Evolutionary conservation across 305 asterid genomes (phyloP), one percentile per base, ranked within the genome.

Genomic region (Petunia hybrid): DNA sequence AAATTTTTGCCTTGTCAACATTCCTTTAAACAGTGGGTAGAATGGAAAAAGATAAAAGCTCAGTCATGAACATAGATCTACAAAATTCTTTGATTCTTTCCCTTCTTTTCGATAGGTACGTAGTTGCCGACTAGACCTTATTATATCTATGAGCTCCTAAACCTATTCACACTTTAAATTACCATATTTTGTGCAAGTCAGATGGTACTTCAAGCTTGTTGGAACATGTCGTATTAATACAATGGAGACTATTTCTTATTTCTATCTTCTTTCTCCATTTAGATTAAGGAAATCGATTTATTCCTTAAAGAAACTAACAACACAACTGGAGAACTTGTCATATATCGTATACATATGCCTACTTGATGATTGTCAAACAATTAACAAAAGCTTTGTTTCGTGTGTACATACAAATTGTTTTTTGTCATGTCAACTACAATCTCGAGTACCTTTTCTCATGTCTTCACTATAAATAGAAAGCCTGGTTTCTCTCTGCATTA

Each of bases 381-480:
- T 46, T 46, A 71, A 6, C 77, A 46, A 71, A 71, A 3, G 77
- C 61, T 61, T 41, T 77, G 80, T 60, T 77, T 77, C 55, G 55
- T 76, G 69, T 56, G n/a, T 2, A 2, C 55, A 16, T 57, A 16
- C 80, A 77, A 41, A 40, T 56, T 77, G 10, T 46, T 31, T 22
- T 22, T 22, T 22, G 31, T 71, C 16, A 48, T 4, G 69, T 60
- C 1, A 77, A 41, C 57, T 61, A 12, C 55, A 3, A 40, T 77
- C 35, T 57, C 31, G 43, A 48, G 7, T 48, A 48, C 62, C 35
- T 31, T 38, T 46, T 16, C 8, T 46, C 8, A 0, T 1, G 8
- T 43, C 14, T 36, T 36, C 16, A 57, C 80, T 76, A 82, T 87
- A 87, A 84, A 87, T 87, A 82, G 13, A n/a, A 60, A 22, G 64